Conservation (phyloP, 148 eudicot species). For the Heliosperma pusillum region DNA sequence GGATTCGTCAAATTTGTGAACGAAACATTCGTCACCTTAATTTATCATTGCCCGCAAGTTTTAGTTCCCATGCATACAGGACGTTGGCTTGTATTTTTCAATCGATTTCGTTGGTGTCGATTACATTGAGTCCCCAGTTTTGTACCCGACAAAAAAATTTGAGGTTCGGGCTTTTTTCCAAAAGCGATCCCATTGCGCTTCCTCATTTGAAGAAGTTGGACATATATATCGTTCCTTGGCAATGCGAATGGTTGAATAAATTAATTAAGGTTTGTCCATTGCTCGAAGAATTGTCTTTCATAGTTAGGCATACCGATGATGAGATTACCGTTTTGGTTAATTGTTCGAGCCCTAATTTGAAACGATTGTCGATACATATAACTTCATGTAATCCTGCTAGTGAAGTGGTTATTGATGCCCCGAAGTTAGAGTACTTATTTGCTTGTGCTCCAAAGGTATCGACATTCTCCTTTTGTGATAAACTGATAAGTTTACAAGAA, state of each 20-base stretch:
- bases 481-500: neutral
- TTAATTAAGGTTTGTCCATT: neutral
- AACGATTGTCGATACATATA: neutral
- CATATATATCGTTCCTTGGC: neutral
- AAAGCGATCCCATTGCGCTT: neutral
- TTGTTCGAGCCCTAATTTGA: neutral
- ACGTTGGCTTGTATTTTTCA: neutral
- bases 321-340: neutral
- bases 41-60: too few relatives aligned
- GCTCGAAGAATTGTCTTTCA: conserved; percentile 4
- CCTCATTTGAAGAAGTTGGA: neutral
- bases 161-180: too few relatives aligned
- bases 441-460: neutral
- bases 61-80: too few relatives aligned
- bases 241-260: neutral
- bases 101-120: neutral
- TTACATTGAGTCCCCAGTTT: neutral
- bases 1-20: neutral
- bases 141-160: too few relatives aligned
- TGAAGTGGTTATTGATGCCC: neutral
- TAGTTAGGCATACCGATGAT: neutral
- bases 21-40: neutral
- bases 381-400: too few relatives aligned
- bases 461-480: neutral
- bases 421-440: neutral